A percentile compares a stretch with the other conserved stretches of the same genome.
Evolutionary conservation across 306 rosid genomes (phyloP).

Genomic region (Prinsepia uniflora): DNA sequence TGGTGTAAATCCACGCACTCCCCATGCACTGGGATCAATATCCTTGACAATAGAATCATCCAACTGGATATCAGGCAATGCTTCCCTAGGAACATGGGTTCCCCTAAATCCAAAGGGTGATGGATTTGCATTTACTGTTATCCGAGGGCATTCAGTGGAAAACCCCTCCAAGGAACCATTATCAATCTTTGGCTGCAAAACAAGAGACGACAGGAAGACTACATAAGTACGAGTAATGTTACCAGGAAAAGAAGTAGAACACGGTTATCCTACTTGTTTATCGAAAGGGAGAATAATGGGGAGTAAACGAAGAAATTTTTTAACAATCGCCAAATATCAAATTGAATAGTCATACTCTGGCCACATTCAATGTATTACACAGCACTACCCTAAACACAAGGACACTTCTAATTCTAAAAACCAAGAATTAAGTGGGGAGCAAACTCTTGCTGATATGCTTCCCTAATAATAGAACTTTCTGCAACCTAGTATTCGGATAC

Average conservation of each 20-base stretch:
- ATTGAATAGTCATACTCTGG: neutral
- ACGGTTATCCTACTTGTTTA: neutral
- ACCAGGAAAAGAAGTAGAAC: neutral
- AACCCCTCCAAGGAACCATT: slow-evolving; percentile 55
- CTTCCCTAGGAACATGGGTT: slow-evolving; percentile 64
- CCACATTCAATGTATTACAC: neutral
- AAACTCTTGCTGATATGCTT: neutral
- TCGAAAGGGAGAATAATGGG: neutral
- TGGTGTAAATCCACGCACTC: slow-evolving; percentile 35
- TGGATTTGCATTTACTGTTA: slow-evolving; percentile 67
- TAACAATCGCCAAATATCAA: neutral
- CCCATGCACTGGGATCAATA: slow-evolving; percentile 77
- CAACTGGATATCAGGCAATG: slow-evolving; percentile 46
- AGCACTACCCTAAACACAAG: neutral
- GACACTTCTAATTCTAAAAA: neutral
- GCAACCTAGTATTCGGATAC: neutral
- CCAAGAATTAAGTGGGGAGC: neutral
- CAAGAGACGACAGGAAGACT: neutral
- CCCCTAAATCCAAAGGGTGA: slow-evolving; percentile 63
- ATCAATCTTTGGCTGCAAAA: slow-evolving; percentile 72
- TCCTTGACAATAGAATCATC: slow-evolving; percentile 53
- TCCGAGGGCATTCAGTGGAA: slow-evolving; percentile 72
- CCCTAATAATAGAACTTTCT: neutral
- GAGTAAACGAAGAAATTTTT: too few species aligned
- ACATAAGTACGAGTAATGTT: neutral